A percentile compares a stretch with the other conserved stretches of the same genome.
phyloP scores from a whole-genome alignment of 2,329 filamentous ascomycete genomes.

The Aspergillus alliaceus region DNA sequence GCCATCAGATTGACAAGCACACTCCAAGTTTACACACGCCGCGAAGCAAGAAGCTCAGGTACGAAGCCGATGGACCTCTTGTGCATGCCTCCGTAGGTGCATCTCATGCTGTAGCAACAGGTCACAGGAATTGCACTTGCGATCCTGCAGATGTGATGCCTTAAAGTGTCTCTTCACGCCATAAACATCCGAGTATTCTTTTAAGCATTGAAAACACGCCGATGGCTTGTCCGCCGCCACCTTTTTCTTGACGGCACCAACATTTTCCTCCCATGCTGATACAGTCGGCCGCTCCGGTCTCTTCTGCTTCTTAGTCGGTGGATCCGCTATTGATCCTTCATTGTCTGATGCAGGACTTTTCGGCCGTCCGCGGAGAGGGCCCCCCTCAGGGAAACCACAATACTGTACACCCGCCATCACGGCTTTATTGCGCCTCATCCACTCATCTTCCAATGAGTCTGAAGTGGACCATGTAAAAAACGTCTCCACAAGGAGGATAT shows the following conservation, averaged over 20 bases:
- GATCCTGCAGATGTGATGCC: slow-evolving; percentile 19
- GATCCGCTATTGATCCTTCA: slow-evolving; percentile 8
- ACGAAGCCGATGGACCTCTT: too few relatives aligned
- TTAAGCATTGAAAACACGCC: slow-evolving; percentile 20
- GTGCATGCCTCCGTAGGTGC: slow-evolving; percentile 19
- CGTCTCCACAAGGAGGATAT: slow-evolving; percentile 21
- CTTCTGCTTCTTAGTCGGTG: slow-evolving; percentile 13
- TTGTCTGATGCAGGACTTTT: slow-evolving; percentile 9
- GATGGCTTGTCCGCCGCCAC: slow-evolving; percentile 11
- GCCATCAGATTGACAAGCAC: too few relatives aligned
- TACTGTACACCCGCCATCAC: slow-evolving; percentile 18
- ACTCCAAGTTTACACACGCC: too few relatives aligned
- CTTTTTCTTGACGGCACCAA: slow-evolving; percentile 5
- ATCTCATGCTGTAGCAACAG: slow-evolving; percentile 17
- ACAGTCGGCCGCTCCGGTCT: slow-evolving; percentile 1
- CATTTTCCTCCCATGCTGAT: slow-evolving; percentile 3
- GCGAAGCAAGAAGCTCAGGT: slow-evolving; percentile 1
- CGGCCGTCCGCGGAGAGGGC: slow-evolving; percentile 17
- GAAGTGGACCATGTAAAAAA: slow-evolving; percentile 22
- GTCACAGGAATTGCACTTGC: slow-evolving; percentile 21
- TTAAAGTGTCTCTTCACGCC: slow-evolving; percentile 23
- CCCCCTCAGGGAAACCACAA: slow-evolving; percentile 20
- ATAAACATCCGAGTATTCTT: slow-evolving; percentile 22
- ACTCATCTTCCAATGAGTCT: slow-evolving; percentile 23
- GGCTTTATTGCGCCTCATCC: slow-evolving; percentile 17